Evolutionary conservation across 495 filamentous ascomycete genomes (phyloP), one percentile per base, ranked within the genome.

Genomic region (Diplogelasinospora grovesii): DNA sequence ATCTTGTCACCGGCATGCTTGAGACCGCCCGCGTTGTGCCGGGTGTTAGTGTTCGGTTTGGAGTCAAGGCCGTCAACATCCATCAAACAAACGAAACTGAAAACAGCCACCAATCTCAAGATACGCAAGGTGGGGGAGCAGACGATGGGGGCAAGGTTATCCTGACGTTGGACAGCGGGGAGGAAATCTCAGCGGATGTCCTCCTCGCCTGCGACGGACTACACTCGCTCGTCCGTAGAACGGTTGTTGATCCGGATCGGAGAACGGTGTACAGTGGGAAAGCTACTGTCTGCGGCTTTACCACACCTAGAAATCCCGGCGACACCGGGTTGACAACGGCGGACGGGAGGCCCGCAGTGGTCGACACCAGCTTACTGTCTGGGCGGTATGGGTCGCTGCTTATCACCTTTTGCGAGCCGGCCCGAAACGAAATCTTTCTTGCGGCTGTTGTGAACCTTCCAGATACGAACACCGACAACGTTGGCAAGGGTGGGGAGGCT

Each of bases 191-290:
- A 18, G 75, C 65, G 0, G 73, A 81, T 40, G 50, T 82, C 4
- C 57, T 82, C 2, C 52, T 81, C 6, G 78, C 77, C 30, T 80
- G 77, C 52, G 79, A 83, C 46, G 79, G 79, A 4, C 75, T 81
- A n/a, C 73, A 78, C 54, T 81, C 77, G 1, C 63, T 64, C 13
- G 66, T 73, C 8, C 70, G 78, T 8, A 66, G 63, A 13, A 52
- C 61, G 11, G 74, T 71, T 48, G 66, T 82, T 22, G 74, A 78
- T 43, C 66, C 68, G 0, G 56, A 55, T 6, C 59, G 67, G 6
- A 60, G 63, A 13, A 66, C 69, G 5, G 59, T 69, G 20, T 82
- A 82, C 49, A 76, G 73, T 0, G 75, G 75, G 5, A 63, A 77
- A 21, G 74, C 69, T 0, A 72, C 72, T 36, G 58, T 74, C n/a